These are phyloP conservation scores for Trifolium fragiferum DNA, from an alignment of 306 rosid genomes.

Conservation along the genomic window DNA sequence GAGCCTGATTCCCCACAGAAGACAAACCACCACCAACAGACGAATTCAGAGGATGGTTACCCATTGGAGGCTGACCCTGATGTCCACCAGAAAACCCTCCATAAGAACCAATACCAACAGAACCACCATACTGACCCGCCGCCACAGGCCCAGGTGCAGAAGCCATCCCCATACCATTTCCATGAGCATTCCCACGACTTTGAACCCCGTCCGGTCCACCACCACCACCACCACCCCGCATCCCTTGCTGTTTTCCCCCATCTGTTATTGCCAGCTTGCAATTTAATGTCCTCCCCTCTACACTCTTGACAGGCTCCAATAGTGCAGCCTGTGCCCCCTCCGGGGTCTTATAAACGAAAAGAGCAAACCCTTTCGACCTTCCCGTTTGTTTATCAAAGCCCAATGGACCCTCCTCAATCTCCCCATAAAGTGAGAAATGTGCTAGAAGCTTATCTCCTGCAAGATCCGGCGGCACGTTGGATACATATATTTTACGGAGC, in stretches of 20 bases:
- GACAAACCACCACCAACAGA: conserved; percentile 30
- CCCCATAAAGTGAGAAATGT: conserved; percentile 79
- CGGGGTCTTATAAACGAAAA: conserved; percentile 79
- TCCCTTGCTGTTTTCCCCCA: conserved; percentile 87
- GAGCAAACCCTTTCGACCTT: conserved; percentile 83
- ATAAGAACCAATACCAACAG: conserved; percentile 69
- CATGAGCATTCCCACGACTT: conserved; percentile 57
- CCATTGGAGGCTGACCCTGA: conserved; percentile 63
- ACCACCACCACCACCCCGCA: conserved; percentile 58
- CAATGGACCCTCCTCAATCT: conserved; percentile 93
- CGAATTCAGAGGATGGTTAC: conserved; percentile 49
- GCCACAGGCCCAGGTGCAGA: conserved; percentile 46
- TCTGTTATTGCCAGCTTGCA: conserved; percentile 83
- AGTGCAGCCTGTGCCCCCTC: conserved; percentile 93
- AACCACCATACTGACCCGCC: conserved; percentile 60
- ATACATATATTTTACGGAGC: conserved; percentile 81
- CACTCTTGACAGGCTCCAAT: conserved; percentile 78
- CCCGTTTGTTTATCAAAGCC: conserved; percentile 97
- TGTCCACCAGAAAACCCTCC: conserved; percentile 71
- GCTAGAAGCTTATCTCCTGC: conserved; percentile 75
- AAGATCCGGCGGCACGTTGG: conserved; percentile 89
- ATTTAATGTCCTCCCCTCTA: conserved; percentile 80
- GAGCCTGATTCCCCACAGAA: conserved; percentile 55
- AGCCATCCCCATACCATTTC: conserved; percentile 54
- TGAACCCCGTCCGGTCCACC: conserved; percentile 58